These are phyloP conservation scores for Dactylellina drechsleri DNA, from an alignment of 2,329 filamentous ascomycete species.

Conservation along the genomic window DNA sequence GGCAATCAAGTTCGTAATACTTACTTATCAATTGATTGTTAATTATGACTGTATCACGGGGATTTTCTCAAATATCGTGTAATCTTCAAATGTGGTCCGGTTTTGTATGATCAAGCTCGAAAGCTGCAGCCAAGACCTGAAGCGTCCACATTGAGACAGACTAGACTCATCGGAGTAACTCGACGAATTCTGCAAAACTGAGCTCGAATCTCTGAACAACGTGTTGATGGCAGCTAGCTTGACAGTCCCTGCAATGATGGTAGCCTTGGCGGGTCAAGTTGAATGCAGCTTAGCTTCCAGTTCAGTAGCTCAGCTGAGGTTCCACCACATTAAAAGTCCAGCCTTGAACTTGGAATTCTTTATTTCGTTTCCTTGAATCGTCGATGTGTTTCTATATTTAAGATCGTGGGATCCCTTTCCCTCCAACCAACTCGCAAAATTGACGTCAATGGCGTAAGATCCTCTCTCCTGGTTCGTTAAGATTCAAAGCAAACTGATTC, in stretches of 20 bases:
- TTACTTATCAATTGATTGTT: too few species aligned
- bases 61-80: too few species aligned
- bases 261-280: too few species aligned
- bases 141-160: not conserved
- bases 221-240: too few species aligned
- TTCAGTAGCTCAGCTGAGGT: not conserved
- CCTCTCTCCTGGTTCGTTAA: not conserved
- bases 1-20: too few species aligned
- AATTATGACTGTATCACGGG: too few species aligned
- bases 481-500: conserved; percentile 10
- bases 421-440: not conserved
- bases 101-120: not conserved
- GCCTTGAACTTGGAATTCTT: conserved; percentile 1
- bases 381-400: conserved; percentile 13
- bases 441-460: conserved; percentile 29
- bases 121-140: not conserved
- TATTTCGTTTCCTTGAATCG: conserved; percentile 11
- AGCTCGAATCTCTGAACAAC: too few species aligned
- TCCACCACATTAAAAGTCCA: not conserved
- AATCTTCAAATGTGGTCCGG: too few species aligned
- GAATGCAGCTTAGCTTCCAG: conserved; percentile 4
- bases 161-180: not conserved
- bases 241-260: too few species aligned
- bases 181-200: too few species aligned
- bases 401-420: not conserved